A percentile compares a stretch with the other conserved stretches of the same genome.
Conservation (phyloP, 305 asterid genomes). For the Fraxinus ornus region DNA sequence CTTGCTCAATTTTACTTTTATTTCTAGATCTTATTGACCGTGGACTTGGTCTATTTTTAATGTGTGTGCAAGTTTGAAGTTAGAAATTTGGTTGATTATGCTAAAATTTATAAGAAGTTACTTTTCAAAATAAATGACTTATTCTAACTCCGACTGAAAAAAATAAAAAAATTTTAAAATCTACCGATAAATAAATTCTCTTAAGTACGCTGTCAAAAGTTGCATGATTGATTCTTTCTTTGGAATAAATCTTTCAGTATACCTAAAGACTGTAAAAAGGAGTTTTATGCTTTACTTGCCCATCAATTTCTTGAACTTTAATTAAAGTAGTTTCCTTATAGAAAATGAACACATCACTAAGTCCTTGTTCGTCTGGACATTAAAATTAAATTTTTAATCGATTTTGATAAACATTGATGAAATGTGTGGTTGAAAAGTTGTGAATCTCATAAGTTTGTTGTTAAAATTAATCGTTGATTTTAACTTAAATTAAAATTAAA, state of each 20-base stretch:
- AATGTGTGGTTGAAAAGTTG: no score
- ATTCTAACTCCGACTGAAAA: not conserved
- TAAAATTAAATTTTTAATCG: no score
- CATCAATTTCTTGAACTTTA: not conserved
- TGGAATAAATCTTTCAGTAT: not conserved
- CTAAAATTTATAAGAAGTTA: not conserved
- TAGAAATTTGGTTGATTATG: not conserved
- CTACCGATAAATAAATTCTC: not conserved
- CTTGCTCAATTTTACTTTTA: no score
- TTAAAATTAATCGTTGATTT: no score
- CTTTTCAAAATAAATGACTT: not conserved
- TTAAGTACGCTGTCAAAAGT: not conserved
- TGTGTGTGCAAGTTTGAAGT: not conserved
- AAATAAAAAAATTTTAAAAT: not conserved
- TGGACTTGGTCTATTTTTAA: not conserved
- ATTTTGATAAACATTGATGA: no score
- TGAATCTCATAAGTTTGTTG: not conserved
- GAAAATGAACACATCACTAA: not conserved
- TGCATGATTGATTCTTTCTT: not conserved
- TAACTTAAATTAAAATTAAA: no score
- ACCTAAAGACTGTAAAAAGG: not conserved
- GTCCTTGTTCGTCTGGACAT: not conserved
- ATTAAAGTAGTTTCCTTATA: not conserved
- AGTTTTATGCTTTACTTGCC: constrained; percentile 7
- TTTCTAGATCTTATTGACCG: not conserved